A percentile compares a stretch with the other conserved stretches of the same genome.
Conservation (phyloP, 495 filamentous ascomycete genomes). For the Cercophora samala region DNA sequence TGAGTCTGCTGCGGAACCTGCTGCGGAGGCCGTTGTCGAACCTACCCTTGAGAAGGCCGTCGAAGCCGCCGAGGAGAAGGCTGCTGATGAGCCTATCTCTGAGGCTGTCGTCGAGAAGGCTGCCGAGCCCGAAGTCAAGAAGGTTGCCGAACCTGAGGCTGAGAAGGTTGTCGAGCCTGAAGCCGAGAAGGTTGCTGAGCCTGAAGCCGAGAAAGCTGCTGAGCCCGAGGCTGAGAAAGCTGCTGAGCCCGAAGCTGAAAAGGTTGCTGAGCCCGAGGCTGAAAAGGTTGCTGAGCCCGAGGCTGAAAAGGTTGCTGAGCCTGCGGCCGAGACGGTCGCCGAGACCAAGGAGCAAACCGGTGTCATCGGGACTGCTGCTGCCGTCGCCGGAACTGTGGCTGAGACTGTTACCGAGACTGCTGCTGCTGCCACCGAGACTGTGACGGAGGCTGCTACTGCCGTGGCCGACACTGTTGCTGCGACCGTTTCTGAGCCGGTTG, state of each 20-base stretch:
- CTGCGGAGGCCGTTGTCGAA: neutral
- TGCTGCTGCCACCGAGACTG: neutral
- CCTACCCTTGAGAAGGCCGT: neutral
- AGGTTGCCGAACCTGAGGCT: constrained; percentile 1
- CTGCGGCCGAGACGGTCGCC: neutral
- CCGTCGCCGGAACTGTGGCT: constrained; percentile 2
- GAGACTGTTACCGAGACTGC: neutral
- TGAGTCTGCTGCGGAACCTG: neutral
- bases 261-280: neutral
- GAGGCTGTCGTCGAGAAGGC: neutral
- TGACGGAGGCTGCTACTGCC: neutral
- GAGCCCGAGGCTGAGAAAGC: neutral
- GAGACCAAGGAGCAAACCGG: too few relatives aligned
- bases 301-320: constrained; percentile 9
- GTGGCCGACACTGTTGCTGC: constrained; percentile 8
- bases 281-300: neutral
- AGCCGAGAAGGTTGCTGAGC: constrained; percentile 9
- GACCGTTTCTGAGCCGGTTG: constrained; percentile 8
- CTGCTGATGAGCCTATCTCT: constrained; percentile 4
- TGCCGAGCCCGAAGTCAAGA: neutral
- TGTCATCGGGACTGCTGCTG: too few relatives aligned
- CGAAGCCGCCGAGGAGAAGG: neutral
- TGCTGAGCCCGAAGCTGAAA: neutral
- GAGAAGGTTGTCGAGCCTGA: neutral
- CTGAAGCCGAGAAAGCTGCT: neutral